Base-by-base conservation (phyloP, 2,329 filamentous ascomycete genomes). In the Aureobasidium sp. region DNA sequence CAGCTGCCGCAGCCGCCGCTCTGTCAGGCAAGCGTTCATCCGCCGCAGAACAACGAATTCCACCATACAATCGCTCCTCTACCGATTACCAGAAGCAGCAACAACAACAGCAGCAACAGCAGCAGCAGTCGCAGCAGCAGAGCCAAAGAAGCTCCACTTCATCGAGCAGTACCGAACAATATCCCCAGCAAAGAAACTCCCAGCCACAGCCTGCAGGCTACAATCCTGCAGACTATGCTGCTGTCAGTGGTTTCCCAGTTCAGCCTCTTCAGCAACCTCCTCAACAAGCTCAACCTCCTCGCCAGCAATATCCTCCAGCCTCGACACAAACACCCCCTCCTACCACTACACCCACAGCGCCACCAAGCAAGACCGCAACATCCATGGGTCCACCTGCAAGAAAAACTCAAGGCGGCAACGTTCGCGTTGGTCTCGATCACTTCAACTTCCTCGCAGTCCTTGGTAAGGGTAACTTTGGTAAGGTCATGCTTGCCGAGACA, bases 391-490 rank as follows among this genome's bases (percentile, higher is more conserved):
- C 89, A 37, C 89, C 89, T n/a, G 79, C 85, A 50, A 88, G 88
- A 27, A 90, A 79, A 62, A 75, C 76, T 14, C 85, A 64, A 81
- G 89, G 90, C 44, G 91, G 87, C 62, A 89, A 89, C 36, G 84
- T 88, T 70, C 85, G 93, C 59, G 97, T 99, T 72, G 94, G 94
- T 21, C 80, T 99, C 49, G 95, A 99, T 73, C 92, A 99, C 76
- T 99, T 99, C 82, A 99, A 99, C 74, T 99, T 99, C 83, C 82
- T 99, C 66, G 93, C 95, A 66, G 94, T 99, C 59, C 84, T 99
- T 66, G 94, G 94, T 72, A 99, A 99, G 77, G 94, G 94, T 78
- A 99, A 99, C 77, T 99, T 99, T 72, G 94, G 94, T 75, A 99
- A 99, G 77, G 94, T 99, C 77, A 99, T 99, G 94, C 80, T 99